Percentiles rank a stretch among this genome's conserved stretches.
phyloP scores from a whole-genome alignment of 176 grass and related monocot species.

The Thalia dealbata region DNA sequence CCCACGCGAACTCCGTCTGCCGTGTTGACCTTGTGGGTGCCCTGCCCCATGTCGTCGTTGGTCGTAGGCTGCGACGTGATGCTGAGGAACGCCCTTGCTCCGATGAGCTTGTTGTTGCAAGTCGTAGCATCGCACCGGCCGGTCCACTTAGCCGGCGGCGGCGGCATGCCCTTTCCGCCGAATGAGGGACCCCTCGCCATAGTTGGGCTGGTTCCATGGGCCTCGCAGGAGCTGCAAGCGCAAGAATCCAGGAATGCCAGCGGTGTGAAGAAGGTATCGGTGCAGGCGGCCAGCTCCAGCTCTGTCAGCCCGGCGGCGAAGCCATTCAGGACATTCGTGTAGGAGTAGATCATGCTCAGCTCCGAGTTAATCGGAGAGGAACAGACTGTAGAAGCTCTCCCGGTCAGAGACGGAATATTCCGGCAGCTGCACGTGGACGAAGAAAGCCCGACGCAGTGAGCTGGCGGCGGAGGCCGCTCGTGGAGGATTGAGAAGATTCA shows the following conservation, averaged over 20 bases:
- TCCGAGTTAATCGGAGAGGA: constrained; percentile 7
- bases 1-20: constrained; percentile 27
- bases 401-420: background rate
- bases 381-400: constrained; percentile 7
- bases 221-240: constrained; percentile 11
- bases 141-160: constrained; percentile 44
- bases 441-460: background rate
- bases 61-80: background rate
- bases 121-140: constrained; percentile 21
- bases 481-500: background rate
- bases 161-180: constrained; percentile 27
- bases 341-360: constrained; percentile 31
- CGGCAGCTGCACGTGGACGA: background rate
- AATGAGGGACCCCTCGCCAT: constrained; percentile 60
- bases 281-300: constrained; percentile 32
- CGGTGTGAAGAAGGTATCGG: constrained; percentile 41
- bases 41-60: constrained; percentile 31
- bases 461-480: background rate
- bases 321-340: constrained; percentile 33
- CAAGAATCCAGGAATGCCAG: constrained; percentile 42
- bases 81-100: constrained; percentile 17
- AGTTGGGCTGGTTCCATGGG: constrained; percentile 30
- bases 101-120: constrained; percentile 70
- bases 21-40: constrained; percentile 40
- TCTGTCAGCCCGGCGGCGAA: constrained; percentile 36